These are phyloP conservation scores for Fagopyrum tataricum DNA, from an alignment of 148 eudicot genomes.

Conservation along the genomic window DNA sequence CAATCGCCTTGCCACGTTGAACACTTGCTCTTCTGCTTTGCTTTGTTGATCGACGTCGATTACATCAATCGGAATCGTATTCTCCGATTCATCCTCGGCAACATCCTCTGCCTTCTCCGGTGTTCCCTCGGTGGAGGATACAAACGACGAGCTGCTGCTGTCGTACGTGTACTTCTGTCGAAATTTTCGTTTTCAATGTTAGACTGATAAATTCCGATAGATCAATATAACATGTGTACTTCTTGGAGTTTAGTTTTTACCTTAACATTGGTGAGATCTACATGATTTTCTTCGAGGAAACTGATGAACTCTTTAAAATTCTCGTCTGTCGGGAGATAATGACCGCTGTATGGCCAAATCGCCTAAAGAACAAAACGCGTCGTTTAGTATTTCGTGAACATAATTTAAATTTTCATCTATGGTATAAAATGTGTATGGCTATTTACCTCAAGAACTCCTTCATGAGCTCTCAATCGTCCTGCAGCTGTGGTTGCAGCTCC, in stretches of 20 bases:
- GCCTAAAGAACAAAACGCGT: conserved; percentile 36
- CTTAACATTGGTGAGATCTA: conserved; percentile 73
- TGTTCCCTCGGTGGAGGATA: conserved; percentile 30
- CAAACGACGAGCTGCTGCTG: not conserved
- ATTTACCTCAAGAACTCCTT: conserved; percentile 73
- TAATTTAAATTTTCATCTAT: not conserved
- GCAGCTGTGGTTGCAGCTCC: conserved; percentile 92
- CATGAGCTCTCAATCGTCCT: conserved; percentile 63
- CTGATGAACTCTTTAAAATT: conserved; percentile 75
- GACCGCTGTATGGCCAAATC: conserved; percentile 94
- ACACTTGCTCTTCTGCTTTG: conserved; percentile 14
- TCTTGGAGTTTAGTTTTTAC: conserved; percentile 26
- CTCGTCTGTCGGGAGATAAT: conserved; percentile 88
- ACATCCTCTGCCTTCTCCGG: conserved; percentile 34
- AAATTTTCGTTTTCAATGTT: not conserved
- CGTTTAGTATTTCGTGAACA: not conserved
- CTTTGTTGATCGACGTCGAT: not conserved
- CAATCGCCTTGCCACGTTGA: conserved; percentile 40
- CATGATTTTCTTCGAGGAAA: conserved; percentile 69
- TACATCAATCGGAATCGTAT: not conserved
- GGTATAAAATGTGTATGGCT: not conserved
- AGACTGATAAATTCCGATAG: no score
- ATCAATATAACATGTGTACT: not conserved
- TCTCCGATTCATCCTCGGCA: conserved; percentile 18
- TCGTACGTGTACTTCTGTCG: conserved; percentile 60